Evolutionary conservation across 1,139 yeast species (phyloP).

Genomic region (Taphrina betulina): DNA sequence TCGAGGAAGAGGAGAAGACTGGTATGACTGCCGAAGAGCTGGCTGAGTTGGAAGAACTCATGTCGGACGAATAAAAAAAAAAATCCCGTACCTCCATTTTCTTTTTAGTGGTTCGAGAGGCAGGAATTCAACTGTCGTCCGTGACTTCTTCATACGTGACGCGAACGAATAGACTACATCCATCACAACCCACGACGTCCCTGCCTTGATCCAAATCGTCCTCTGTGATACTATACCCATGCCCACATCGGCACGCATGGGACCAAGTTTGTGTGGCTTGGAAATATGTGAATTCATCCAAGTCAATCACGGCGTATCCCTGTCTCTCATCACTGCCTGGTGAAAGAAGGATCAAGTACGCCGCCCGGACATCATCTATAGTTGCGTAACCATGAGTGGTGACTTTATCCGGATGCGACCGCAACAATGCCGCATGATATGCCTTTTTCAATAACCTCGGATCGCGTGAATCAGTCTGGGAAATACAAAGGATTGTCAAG

Average conservation of each 20-base stretch:
- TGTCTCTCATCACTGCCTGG: background rate
- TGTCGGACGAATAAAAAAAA: constrained; percentile 94
- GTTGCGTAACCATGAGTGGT: constrained; percentile 1
- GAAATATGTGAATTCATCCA: constrained; percentile 29
- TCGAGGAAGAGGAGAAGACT: constrained; percentile 49
- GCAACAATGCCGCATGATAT: constrained; percentile 30
- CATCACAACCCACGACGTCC: constrained; percentile 32
- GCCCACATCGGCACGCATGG: constrained; percentile 32
- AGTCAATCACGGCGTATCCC: constrained; percentile 31
- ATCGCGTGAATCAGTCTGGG: no score
- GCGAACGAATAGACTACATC: constrained; percentile 33
- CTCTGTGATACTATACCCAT: constrained; percentile 31
- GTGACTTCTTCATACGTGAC: constrained; percentile 31
- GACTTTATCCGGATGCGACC: constrained; percentile 32
- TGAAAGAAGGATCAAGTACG: constrained; percentile 11
- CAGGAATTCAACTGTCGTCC: no score
- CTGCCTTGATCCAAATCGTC: constrained; percentile 31
- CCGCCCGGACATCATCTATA: constrained; percentile 19
- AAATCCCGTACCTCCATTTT: no score
- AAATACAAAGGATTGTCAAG: no score
- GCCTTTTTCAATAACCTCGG: constrained; percentile 22
- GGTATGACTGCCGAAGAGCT: constrained; percentile 93
- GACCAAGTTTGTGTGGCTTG: background rate
- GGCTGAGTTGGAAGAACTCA: constrained; percentile 93
- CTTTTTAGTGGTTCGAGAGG: no score